Conservation (phyloP, 495 filamentous ascomycete genomes). For the Xylaria acuta region DNA sequence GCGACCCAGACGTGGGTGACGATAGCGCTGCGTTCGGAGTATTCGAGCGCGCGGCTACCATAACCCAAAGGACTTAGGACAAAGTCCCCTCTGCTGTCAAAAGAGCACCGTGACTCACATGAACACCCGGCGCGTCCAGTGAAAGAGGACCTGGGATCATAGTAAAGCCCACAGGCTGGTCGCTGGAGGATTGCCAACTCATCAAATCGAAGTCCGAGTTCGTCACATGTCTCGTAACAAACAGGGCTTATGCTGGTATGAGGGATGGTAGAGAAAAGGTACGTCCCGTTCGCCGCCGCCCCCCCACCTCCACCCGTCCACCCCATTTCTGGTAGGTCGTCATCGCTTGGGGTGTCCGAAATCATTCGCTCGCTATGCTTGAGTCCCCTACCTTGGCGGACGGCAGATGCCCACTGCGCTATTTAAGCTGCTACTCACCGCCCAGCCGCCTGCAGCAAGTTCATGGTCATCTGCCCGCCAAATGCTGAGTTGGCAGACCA, state of each 20-base stretch:
- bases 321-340: conserved; percentile 24
- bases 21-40: conserved; percentile 10
- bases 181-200: conserved; percentile 25
- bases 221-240: conserved; percentile 31
- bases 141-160: neutral
- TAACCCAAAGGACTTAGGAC: neutral
- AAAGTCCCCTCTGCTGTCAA: neutral
- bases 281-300: conserved; percentile 8
- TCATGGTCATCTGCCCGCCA: conserved; percentile 31
- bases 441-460: conserved; percentile 26
- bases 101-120: conserved; percentile 23
- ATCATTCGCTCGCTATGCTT: conserved; percentile 24
- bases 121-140: conserved; percentile 18
- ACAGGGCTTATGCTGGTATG: conserved; percentile 18
- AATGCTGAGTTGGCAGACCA: conserved; percentile 33
- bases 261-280: conserved; percentile 15
- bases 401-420: conserved; percentile 26
- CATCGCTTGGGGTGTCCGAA: conserved; percentile 18
- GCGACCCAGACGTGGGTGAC: conserved; percentile 10
- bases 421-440: conserved; percentile 28
- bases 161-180: conserved; percentile 18
- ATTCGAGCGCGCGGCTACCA: conserved; percentile 19
- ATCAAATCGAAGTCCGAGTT: conserved; percentile 26
- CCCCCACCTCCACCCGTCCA: conserved; percentile 14
- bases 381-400: conserved; percentile 18